phyloP scores from a whole-genome alignment of 179 eudicot species.

The Beta macrorhiza region DNA sequence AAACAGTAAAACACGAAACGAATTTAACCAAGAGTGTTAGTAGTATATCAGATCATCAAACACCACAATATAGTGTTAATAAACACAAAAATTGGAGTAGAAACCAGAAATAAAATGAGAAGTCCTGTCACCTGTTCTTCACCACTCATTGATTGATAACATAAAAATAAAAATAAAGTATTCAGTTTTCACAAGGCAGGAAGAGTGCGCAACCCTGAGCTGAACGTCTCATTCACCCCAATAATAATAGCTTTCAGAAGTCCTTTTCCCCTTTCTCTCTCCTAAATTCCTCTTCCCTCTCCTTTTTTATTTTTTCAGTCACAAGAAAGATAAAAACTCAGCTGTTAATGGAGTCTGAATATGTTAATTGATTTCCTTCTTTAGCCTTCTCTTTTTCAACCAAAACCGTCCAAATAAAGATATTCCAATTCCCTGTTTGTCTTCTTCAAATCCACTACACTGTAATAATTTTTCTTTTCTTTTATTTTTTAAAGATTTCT shows the following conservation, averaged over 20 bases:
- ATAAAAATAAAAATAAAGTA: neutral
- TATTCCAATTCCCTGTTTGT: slow-evolving; percentile 27
- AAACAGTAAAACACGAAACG: too few relatives aligned
- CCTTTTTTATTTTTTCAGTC: slow-evolving; percentile 7
- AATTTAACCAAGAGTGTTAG: too few relatives aligned
- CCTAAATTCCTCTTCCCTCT: neutral
- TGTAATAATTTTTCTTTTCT: slow-evolving; percentile 3
- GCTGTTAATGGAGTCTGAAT: slow-evolving; percentile 31
- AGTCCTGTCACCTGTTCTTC: slow-evolving; percentile 22
- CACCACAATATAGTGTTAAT: neutral
- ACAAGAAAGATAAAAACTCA: slow-evolving; percentile 18
- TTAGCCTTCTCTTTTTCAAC: slow-evolving; percentile 39
- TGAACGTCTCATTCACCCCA: slow-evolving; percentile 41
- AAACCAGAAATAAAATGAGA: slow-evolving; percentile 10
- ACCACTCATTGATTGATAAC: slow-evolving; percentile 4
- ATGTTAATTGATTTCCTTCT: slow-evolving; percentile 30
- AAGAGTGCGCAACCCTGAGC: slow-evolving; percentile 13
- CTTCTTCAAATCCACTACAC: slow-evolving; percentile 13
- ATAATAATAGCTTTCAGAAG: slow-evolving; percentile 39
- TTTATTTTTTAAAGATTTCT: neutral
- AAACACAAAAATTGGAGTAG: neutral
- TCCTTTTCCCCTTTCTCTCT: slow-evolving; percentile 33
- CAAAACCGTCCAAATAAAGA: slow-evolving; percentile 31
- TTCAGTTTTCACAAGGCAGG: neutral
- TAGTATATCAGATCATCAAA: too few relatives aligned